Conservation (phyloP, 192 early-diverging fungal genomes). For the Geosiphon pyriformis region DNA sequence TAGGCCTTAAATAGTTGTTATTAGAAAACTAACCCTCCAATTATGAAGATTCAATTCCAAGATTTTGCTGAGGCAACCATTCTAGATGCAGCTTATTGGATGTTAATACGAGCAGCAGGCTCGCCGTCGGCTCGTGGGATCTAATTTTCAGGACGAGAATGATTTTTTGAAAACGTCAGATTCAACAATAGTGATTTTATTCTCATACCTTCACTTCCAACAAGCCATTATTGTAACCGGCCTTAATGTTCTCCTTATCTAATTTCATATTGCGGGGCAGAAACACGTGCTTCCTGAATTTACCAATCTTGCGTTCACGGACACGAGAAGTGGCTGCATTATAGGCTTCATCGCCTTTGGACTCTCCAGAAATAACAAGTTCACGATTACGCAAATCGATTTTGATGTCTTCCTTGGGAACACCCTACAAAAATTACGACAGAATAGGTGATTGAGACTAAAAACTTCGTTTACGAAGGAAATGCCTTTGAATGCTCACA, state of each 20-base stretch:
- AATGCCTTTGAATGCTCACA: background rate
- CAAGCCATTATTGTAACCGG: background rate
- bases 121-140: too few species aligned
- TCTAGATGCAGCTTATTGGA: too few species aligned
- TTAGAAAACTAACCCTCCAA: too few species aligned
- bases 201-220: background rate
- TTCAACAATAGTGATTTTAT: too few species aligned
- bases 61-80: too few species aligned
- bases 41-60: too few species aligned
- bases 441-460: background rate
- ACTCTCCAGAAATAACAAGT: background rate
- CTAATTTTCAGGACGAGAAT: too few species aligned
- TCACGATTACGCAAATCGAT: conserved; percentile 4
- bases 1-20: too few species aligned
- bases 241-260: background rate
- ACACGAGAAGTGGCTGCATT: conserved; percentile 6
- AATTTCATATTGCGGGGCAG: background rate
- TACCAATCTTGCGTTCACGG: background rate
- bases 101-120: too few species aligned
- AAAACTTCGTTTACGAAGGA: background rate
- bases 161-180: too few species aligned
- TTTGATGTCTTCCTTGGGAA: background rate
- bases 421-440: background rate
- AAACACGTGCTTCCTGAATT: background rate
- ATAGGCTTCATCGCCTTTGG: background rate